Evolutionary conservation across 2,329 filamentous ascomycete genomes (phyloP), one percentile per base, ranked within the genome.

Genomic region (Ophiostoma tasmaniense): DNA sequence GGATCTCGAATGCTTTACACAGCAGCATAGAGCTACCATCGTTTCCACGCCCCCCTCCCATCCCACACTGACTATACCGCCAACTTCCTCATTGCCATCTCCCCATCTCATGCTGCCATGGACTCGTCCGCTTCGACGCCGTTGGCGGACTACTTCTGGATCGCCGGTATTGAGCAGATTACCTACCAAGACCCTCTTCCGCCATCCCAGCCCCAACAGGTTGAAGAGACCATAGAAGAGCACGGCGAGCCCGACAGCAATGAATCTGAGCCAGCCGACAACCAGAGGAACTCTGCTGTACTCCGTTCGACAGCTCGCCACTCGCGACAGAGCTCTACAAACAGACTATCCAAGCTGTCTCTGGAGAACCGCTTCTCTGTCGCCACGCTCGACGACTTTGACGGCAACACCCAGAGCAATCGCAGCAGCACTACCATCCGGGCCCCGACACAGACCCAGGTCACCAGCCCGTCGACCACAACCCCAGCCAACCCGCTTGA

Each of bases 61-160:
- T 37, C 7, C 13, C 28, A 28, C 11, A 20, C 5, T 14, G 55
- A 61, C 11, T 6, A 22, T 30, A 1, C 35, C 14, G 20, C 10
- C 55, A 20, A 45, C 67, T 28, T 74, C 73, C 25, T 45, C 11
- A n/a, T 6, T 28, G 14, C 37, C 45, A 59, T 28, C 42, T 62
- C 70, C 17, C 25, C 22, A 25, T 61, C 55, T 61, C 37, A 70
- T 71, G 68, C 69, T 80, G 83, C 79, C 80, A 87, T 87, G 85
- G 85, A 87, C 76, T 81, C 78, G 79, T 82, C 86, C 22, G 71
- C 69, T 70, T 87, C 87, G 72, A 83, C 83, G 73, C 88, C 88
- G 76, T 82, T 90, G 77, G 88, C 88, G 78, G 88, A 90, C 78
- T 90, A 90, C 80, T 90, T 90, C 79, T 90, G 88, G 88, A 90